Evolutionary conservation across 169 alveolate genomes (phyloP).

Genomic region (Plasmodium knowlesi): DNA sequence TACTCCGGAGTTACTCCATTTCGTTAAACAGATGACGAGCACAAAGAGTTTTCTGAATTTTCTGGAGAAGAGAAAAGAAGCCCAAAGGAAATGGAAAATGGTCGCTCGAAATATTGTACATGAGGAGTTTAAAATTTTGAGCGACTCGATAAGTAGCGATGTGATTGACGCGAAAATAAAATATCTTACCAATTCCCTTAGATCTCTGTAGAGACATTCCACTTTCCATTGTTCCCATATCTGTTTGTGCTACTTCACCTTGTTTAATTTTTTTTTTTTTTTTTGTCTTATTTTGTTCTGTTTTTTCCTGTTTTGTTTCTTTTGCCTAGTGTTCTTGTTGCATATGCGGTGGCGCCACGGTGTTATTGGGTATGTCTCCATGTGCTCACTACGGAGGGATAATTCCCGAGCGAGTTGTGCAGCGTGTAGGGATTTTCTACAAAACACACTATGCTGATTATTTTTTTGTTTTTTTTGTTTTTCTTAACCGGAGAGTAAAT

Average conservation of each 20-base stretch:
- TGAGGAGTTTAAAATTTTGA: constrained; percentile 26
- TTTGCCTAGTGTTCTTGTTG: neutral
- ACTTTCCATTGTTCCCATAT: neutral
- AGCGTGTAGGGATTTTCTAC: neutral
- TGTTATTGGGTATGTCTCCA: neutral
- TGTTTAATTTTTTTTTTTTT: neutral
- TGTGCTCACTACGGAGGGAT: neutral
- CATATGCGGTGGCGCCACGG: neutral
- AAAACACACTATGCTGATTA: neutral
- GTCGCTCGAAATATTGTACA: constrained; percentile 33
- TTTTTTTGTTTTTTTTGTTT: neutral
- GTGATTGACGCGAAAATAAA: constrained; percentile 44
- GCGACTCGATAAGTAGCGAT: constrained; percentile 18
- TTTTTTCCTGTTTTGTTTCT: neutral
- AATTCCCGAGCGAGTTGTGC: neutral
- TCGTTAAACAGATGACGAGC: constrained; percentile 8
- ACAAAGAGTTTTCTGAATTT: constrained; percentile 31
- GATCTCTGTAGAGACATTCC: constrained; percentile 2
- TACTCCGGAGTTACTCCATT: constrained; percentile 2
- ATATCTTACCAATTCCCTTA: constrained; percentile 5
- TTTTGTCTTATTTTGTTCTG: neutral
- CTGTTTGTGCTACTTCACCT: neutral
- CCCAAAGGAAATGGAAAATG: constrained; percentile 44
- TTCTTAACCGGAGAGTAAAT: neutral
- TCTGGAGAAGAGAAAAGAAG: constrained; percentile 50